Percentiles rank a stretch among this genome's conserved stretches.
These are phyloP conservation scores for Metschnikowia chrysomelidarum DNA, from an alignment of 805 yeast genomes.

Conservation along the genomic window DNA sequence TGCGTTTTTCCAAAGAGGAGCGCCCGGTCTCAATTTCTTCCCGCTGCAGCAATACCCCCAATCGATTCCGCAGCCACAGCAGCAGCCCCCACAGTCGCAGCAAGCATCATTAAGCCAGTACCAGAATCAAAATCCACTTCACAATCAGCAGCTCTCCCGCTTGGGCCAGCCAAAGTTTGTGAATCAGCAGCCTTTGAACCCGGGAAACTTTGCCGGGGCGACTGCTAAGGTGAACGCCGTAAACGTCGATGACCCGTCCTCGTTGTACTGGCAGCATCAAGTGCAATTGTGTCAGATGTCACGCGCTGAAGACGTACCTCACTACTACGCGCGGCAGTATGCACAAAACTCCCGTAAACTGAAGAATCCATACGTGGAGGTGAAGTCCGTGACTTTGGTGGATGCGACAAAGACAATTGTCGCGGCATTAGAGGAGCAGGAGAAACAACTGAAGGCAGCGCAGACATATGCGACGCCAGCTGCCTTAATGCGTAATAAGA, in stretches of 20 bases:
- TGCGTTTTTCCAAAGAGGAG: slow-evolving; percentile 23
- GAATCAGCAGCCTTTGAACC: slow-evolving; percentile 14
- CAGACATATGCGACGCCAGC: slow-evolving; percentile 21
- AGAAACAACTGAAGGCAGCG: slow-evolving; percentile 39
- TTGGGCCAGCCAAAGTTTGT: slow-evolving; percentile 22
- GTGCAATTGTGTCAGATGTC: slow-evolving; percentile 68
- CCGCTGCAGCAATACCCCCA: slow-evolving; percentile 27
- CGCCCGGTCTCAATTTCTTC: slow-evolving; percentile 21
- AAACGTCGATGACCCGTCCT: slow-evolving; percentile 38
- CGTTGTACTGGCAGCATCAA: slow-evolving; percentile 77
- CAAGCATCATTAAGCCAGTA: slow-evolving; percentile 15
- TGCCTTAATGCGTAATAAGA: slow-evolving; percentile 43
- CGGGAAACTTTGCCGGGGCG: slow-evolving; percentile 20
- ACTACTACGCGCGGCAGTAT: slow-evolving; percentile 79
- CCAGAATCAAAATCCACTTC: slow-evolving; percentile 17
- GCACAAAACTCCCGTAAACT: slow-evolving; percentile 62
- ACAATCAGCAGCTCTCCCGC: slow-evolving; percentile 25
- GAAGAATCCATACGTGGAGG: slow-evolving; percentile 37
- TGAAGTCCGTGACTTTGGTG: slow-evolving; percentile 37
- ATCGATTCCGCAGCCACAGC: slow-evolving; percentile 28
- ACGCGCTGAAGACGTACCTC: slow-evolving; percentile 63
- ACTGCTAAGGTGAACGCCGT: slow-evolving; percentile 29
- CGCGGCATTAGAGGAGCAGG: slow-evolving; percentile 36
- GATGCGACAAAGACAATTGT: slow-evolving; percentile 43
- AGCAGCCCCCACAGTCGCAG: slow-evolving; percentile 20